Percentiles rank a stretch among this genome's conserved stretches.
phyloP scores from a whole-genome alignment of 2,329 filamentous ascomycete species.

The Paramyrothecium sp. region DNA sequence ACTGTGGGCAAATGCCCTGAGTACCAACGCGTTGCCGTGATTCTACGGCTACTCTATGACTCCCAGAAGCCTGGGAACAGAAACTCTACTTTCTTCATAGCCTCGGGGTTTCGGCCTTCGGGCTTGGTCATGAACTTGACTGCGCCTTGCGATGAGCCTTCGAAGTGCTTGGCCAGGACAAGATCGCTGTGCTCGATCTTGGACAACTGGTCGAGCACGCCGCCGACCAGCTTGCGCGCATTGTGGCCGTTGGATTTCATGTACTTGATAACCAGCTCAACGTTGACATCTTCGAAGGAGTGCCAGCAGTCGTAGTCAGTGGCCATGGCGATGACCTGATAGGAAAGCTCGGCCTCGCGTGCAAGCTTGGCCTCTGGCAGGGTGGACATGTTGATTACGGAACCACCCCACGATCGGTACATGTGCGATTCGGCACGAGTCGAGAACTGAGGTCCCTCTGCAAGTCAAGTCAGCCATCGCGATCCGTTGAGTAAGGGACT shows the following conservation, averaged over 20 bases:
- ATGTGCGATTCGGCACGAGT: slow-evolving; percentile 94
- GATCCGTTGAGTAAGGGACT: too few relatives aligned
- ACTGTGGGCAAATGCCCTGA: too few relatives aligned
- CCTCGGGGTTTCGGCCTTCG: slow-evolving; percentile 69
- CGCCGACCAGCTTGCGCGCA: slow-evolving; percentile 79
- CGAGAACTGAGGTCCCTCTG: slow-evolving; percentile 97
- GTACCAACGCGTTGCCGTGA: neutral
- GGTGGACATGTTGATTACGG: slow-evolving; percentile 97
- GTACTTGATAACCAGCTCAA: slow-evolving; percentile 95
- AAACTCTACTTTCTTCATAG: slow-evolving; percentile 77
- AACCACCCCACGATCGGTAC: slow-evolving; percentile 91
- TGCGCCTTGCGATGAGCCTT: slow-evolving; percentile 73
- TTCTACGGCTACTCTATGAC: slow-evolving; percentile 24
- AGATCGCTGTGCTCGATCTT: slow-evolving; percentile 74
- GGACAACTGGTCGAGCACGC: slow-evolving; percentile 82
- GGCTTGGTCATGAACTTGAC: slow-evolving; percentile 80
- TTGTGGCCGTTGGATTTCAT: slow-evolving; percentile 94
- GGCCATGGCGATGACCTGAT: slow-evolving; percentile 99
- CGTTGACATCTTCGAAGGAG: slow-evolving; percentile 77
- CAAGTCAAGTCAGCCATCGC: neutral
- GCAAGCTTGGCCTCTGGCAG: slow-evolving; percentile 96
- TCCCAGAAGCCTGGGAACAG: slow-evolving; percentile 81
- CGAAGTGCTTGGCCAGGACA: slow-evolving; percentile 78
- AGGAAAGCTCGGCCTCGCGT: slow-evolving; percentile 91
- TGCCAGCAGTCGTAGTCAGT: slow-evolving; percentile 99